Evolutionary conservation across 2,329 filamentous ascomycete genomes (phyloP).

Genomic region (Basipetospora chlamydospora): DNA sequence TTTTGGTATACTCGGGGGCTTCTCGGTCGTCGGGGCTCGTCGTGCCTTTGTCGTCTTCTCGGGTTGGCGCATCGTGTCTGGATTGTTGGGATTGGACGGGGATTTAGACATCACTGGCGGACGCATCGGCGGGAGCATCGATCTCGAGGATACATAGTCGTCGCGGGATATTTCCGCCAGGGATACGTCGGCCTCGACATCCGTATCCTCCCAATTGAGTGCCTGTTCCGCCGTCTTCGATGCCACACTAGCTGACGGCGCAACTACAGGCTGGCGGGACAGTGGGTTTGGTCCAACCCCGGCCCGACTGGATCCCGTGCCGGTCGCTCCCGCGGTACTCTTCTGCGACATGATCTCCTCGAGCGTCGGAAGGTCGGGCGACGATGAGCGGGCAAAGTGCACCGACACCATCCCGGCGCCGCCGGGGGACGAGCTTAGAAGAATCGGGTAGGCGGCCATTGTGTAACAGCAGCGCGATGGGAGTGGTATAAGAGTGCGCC

Average conservation of each 20-base stretch:
- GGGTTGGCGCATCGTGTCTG: too few species aligned
- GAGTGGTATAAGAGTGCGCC: constrained; percentile 4
- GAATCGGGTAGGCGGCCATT: not conserved
- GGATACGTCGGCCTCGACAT: constrained; percentile 1
- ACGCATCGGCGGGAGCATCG: too few species aligned
- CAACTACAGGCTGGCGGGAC: too few species aligned
- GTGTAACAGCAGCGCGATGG: not conserved
- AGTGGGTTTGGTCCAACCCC: too few species aligned
- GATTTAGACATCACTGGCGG: too few species aligned
- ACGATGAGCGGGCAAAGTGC: constrained; percentile 1
- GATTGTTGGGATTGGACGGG: too few species aligned
- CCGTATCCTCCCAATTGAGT: not conserved
- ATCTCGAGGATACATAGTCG: not conserved
- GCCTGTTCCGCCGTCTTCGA: too few species aligned
- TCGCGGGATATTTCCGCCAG: constrained; percentile 4
- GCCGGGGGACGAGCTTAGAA: constrained; percentile 3
- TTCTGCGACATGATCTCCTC: constrained; percentile 2
- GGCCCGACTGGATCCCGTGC: too few species aligned
- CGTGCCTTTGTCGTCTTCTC: too few species aligned
- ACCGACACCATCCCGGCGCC: not conserved
- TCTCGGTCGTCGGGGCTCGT: too few species aligned
- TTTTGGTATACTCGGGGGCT: too few species aligned
- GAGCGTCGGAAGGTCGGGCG: constrained; percentile 5
- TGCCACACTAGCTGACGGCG: too few species aligned
- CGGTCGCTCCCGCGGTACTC: not conserved